Base-by-base conservation (phyloP, 225 moss, liverwort and hornwort species). In the Physcomitrium patens region DNA sequence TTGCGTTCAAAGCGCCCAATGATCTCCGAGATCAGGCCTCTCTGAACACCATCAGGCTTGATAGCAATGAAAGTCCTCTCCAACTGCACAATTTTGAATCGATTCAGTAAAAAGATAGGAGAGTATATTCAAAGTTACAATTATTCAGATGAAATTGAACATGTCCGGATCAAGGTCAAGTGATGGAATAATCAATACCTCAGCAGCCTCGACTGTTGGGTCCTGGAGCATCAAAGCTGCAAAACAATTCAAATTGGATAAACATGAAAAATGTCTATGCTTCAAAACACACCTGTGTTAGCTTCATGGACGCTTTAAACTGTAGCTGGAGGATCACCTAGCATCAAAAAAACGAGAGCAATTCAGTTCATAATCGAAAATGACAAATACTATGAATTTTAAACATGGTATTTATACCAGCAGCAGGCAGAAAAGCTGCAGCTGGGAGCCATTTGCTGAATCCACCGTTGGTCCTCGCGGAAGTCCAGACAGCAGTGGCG, bases 11-110 rank as follows among this genome's bases (percentile, higher is more conserved):
- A 94, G 20, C 91, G 89, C 9, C 84, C 83, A 16, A 92, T 7
- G 45, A 94, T 90, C 27, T 94, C 91, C n/a, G 94, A 84, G 67
- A 94, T 77, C 83, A 94, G 61, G 75, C 94, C 91, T 70, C 94
- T 81, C 20, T 94, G 94, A 22, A 94, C 86, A 42, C 94, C 94
- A 76, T 94, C 94, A 12, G 94, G 94, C 86, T 94, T 94, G 81
- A 94, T 88, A 46, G 89, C 90, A 59, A 94, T 94, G 78, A 94
- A 94, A 4, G 91, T 94, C 41, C 94, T 91, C 85, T 94, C 94
- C 76, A 83, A 63, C 94, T 94, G 86, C 28, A 79, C 48, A 71
- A 59, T n/a, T 37, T 4, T 7, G 2, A 48, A n/a, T 18, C 17
- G 57, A 71, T 19, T 26, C 22, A 71, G 63, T 16, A 63, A 58